A percentile compares a stretch with the other conserved stretches of the same genome.
phyloP scores from a whole-genome alignment of 1,284 basidiomycete species.

The Boletus semigastroideus region DNA sequence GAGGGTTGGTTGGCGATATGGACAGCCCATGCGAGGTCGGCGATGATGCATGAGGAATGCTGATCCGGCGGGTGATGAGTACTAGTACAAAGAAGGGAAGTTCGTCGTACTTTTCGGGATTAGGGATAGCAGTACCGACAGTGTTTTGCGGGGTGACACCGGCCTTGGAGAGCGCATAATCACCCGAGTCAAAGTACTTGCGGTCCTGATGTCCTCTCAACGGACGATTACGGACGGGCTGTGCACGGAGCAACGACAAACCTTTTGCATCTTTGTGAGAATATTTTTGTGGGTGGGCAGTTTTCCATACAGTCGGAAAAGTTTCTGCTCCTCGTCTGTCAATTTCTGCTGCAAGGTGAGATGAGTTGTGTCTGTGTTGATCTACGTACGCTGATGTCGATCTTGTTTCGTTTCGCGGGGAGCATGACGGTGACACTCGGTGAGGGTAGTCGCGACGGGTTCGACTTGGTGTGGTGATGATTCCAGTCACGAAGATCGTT shows the following conservation, averaged over 20 bases:
- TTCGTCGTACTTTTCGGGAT: constrained; percentile 84
- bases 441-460: constrained; percentile 19
- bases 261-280: constrained; percentile 94
- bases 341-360: constrained; percentile 56
- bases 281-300: constrained; percentile 91
- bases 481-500: too few species aligned
- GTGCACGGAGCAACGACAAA: constrained; percentile 29
- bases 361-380: background rate
- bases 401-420: constrained; percentile 83
- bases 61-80: constrained; percentile 28
- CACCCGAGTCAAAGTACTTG: constrained; percentile 98
- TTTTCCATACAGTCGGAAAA: constrained; percentile 94
- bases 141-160: constrained; percentile 85
- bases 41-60: constrained; percentile 75
- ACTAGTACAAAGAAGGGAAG: background rate
- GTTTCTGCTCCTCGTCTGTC: constrained; percentile 89
- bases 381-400: constrained; percentile 80
- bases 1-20: constrained; percentile 61
- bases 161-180: constrained; percentile 95
- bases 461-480: too few species aligned
- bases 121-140: constrained; percentile 93
- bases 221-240: constrained; percentile 9
- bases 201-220: constrained; percentile 65
- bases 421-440: constrained; percentile 60
- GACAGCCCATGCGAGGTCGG: constrained; percentile 57